Evolutionary conservation across 192 early-diverging fungal species (phyloP), one percentile per base, ranked within the genome.

Genomic region (Rhizophagus sp.): DNA sequence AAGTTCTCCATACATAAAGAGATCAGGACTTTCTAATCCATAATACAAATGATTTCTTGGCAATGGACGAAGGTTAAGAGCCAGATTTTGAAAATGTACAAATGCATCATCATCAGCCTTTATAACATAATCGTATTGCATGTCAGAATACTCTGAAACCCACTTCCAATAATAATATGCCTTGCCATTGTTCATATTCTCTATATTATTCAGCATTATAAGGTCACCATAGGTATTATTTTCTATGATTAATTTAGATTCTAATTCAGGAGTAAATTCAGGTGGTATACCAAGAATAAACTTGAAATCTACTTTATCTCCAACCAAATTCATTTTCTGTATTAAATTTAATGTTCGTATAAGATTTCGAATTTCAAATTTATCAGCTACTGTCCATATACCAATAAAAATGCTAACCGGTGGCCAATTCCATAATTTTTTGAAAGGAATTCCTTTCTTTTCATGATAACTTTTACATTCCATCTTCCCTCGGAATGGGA

Each of bases 131-230:
- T 84, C 81, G 19, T 82, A 67, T 30, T 73, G 39, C 25, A 15
- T n/a, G 19, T 24, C 19, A 22, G 57, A 22, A 44, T 80, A 62
- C 33, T 74, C 69, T 12, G 74, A 64, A 44, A 80, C 81, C 30
- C 70, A 78, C 67, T 77, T 80, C 39, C 77, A 83, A 69, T 83
- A 85, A 75, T 78, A 82, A 36, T 79, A 81, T 11, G 79, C 78
- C 64, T 85, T 85, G n/a, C 82, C 82, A 50, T 85, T 66, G 34
- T 85, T 85, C 79, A 85, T 81, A 34, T 85, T 85, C 62, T 85
- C 84, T 33, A 66, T 39, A 19, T 81, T 83, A 64, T 85, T 61
- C 30, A 85, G 65, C 34, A 82, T 70, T 65, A 85, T 62, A 3
- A 85, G 47, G 66, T 85, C 84, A 25, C 75, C 62, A 79, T 81